Evolutionary conservation across 2,329 filamentous ascomycete genomes (phyloP), one percentile per base, ranked within the genome.

Genomic region (Penicillium sp.): DNA sequence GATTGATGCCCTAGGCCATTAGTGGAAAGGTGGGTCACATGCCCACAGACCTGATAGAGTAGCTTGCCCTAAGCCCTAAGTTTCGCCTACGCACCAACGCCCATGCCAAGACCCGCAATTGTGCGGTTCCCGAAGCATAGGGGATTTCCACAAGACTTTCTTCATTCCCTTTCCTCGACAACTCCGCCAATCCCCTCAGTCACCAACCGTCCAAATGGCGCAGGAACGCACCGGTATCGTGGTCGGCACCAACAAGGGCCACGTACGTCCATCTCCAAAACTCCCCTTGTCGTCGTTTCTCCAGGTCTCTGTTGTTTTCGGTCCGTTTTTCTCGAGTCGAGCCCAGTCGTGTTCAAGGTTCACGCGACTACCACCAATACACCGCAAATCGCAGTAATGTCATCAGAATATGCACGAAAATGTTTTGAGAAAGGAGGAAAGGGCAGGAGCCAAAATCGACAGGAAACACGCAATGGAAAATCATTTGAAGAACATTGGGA

Each of bases 221-320:
- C 79, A 80, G 72, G 79, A 82, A 78, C 78, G 79, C 69, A 78
- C 79, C 75, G 81, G 81, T 74, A 79, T 89, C 76, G 80, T 83
- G 78, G 77, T 84, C 75, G 87, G 87, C 76, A 78, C 87, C 74
- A 89, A 89, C 81, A 82, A 82, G 75, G 87, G 87, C 78, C 85
- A 88, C 78, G 87, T 89, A 87, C 77, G 86, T 88, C 64, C 43
- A 66, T 61, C 67, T 65, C 43, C 58, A 59, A 63, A 40, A 58
- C 52, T 38, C 57, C 28, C 55, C 54, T 40, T 58, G 57, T 54
- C 52, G 51, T 59, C 58, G 57, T 58, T 55, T 53, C 49, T 52
- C 60, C 52, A 42, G 57, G 54, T 52, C 37, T 65, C 65, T 67
- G 57, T 52, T 61, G 52, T 62, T 55, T 58, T 61, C 55, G 38